These are phyloP conservation scores for Colletotrichum coccodes DNA, from an alignment of 2,329 filamentous ascomycete genomes.

Conservation along the genomic window DNA sequence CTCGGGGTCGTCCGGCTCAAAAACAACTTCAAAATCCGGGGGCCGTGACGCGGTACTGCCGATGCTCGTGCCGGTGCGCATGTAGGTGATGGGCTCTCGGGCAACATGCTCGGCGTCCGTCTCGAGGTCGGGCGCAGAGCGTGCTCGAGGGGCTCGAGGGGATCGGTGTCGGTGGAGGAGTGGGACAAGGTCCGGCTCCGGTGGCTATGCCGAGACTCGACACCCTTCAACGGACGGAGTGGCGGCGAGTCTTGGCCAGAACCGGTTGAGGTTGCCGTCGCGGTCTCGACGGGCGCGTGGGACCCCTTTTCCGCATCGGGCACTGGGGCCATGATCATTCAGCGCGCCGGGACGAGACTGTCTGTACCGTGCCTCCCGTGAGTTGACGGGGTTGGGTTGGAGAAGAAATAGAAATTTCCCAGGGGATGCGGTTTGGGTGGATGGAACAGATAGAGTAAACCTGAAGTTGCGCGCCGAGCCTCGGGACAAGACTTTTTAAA, in stretches of 20 bases:
- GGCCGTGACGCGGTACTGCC: constrained; percentile 53
- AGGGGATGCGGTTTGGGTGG: background rate
- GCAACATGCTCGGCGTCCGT: constrained; percentile 51
- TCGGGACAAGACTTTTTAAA: constrained; percentile 8
- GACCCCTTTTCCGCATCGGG: constrained; percentile 27
- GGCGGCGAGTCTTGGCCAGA: constrained; percentile 28
- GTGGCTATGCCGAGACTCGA: constrained; percentile 25
- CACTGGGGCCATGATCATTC: constrained; percentile 17
- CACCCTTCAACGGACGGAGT: constrained; percentile 9
- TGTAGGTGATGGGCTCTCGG: constrained; percentile 51
- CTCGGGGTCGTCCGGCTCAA: constrained; percentile 69
- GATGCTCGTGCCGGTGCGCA: constrained; percentile 50
- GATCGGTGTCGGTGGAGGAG: constrained; percentile 32
- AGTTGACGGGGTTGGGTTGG: too few species aligned
- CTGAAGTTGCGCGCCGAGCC: background rate
- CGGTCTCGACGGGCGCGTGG: constrained; percentile 16
- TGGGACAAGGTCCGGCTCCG: constrained; percentile 13
- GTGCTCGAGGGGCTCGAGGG: constrained; percentile 47
- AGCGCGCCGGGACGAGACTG: background rate
- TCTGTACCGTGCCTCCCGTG: background rate
- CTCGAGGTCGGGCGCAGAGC: constrained; percentile 48
- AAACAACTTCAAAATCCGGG: constrained; percentile 78
- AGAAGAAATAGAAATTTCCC: background rate
- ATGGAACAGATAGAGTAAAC: background rate
- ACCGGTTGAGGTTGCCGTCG: constrained; percentile 14